These are phyloP conservation scores for Diaporthe citrichinensis DNA, from an alignment of 2,329 filamentous ascomycete genomes.

Conservation along the genomic window DNA sequence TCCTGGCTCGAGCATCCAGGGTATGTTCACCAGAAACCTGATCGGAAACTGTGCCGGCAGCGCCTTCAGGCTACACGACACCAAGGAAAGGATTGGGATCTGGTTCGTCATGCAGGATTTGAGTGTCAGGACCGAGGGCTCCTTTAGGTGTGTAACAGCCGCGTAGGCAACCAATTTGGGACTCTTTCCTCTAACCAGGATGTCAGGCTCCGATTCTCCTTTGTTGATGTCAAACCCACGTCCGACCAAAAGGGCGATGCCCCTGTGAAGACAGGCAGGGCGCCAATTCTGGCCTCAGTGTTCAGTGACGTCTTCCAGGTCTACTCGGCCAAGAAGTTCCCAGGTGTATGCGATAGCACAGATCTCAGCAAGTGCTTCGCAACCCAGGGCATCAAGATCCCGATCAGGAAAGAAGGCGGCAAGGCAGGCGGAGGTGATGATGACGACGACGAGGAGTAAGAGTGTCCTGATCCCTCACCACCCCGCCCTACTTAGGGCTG, in stretches of 20 bases:
- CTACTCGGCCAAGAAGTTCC: constrained; percentile 98
- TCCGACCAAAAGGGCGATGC: constrained; percentile 37
- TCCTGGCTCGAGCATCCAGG: constrained; percentile 66
- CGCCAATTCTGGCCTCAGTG: constrained; percentile 85
- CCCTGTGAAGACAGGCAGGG: constrained; percentile 79
- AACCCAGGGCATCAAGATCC: constrained; percentile 94
- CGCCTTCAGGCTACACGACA: constrained; percentile 86
- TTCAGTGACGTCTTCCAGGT: constrained; percentile 95
- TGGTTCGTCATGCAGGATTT: constrained; percentile 98
- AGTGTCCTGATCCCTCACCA: neutral
- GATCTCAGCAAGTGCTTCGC: constrained; percentile 93
- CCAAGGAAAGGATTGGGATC: constrained; percentile 84
- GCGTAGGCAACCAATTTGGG: neutral
- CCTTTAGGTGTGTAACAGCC: constrained; percentile 77
- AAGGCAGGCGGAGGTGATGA: constrained; percentile 63
- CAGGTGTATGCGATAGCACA: constrained; percentile 95
- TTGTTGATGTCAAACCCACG: constrained; percentile 80
- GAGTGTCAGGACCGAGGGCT: constrained; percentile 92
- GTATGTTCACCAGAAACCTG: constrained; percentile 95
- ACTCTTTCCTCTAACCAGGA: constrained; percentile 11
- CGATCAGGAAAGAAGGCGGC: constrained; percentile 87
- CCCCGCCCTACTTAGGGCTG: neutral
- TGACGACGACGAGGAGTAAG: constrained; percentile 54
- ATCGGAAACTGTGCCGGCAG: constrained; percentile 94
- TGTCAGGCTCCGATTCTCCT: constrained; percentile 74